Evolutionary conservation across 2,329 filamentous ascomycete species (phyloP), one percentile per base, ranked within the genome.

Genomic region (Aspergillus transmontanensis): DNA sequence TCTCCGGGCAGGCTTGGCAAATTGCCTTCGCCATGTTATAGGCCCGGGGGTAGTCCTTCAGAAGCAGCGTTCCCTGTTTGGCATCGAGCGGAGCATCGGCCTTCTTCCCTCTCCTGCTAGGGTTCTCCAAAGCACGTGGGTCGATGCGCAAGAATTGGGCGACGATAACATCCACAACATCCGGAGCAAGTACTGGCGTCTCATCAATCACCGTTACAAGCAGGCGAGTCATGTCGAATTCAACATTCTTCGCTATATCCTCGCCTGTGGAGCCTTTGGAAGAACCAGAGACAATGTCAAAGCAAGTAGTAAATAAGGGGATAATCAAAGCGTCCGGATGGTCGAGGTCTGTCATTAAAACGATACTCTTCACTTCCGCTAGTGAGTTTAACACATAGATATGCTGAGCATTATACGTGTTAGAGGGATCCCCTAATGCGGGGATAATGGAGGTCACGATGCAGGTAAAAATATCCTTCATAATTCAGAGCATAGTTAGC

Each of bases 1-100:
- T 96, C 70, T 97, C 94, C 0, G 92, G 88, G 69, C 90, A 96
- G 21, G 87, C 87, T 72, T 93, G 95, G 81, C 95, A 99, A 51
- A 99, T 89, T 2, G 91, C 92, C 79, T 96, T 96, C 26, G 95
- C 94, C 91, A 98, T 96, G 74, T 95, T 90, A 80, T 99, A 99
- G 1, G 95, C 94, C 19, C 93, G 88, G 1, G 95, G 94, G 61
- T 96, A 90, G 66, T 95, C 91, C 73, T 96, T 96, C 59, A 92
- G 82, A n/a, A 92, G 82, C 21, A 97, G 84, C 0, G 91, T 97
- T 1, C 89, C 91, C 74, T 97, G 94, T 72, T 88, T 93, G 48
- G 88, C 87, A 72, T 94, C 91, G 11, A 88, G 74, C 36, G 87
- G 84, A 23, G 80, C 71, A 69, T 85, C 79, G 60, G 82, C 78